Conservation (phyloP, 2,329 filamentous ascomycete genomes). For the Aspergillus neotritici region DNA sequence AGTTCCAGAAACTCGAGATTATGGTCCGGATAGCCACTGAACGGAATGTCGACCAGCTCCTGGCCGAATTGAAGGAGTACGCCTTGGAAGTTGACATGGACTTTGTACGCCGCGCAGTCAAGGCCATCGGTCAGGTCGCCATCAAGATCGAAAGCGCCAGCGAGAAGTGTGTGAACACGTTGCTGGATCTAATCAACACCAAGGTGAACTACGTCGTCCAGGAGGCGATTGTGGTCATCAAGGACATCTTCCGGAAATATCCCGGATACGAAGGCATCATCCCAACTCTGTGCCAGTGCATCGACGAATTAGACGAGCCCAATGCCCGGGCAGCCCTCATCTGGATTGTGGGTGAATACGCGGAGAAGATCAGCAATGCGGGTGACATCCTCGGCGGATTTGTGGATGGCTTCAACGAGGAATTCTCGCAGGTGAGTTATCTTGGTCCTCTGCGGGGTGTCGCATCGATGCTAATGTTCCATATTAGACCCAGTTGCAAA, state of each 20-base stretch:
- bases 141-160: conserved; percentile 97
- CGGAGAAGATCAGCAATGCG: conserved; percentile 98
- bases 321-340: conserved; percentile 85
- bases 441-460: too few species aligned
- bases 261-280: conserved; percentile 98
- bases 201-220: conserved; percentile 99
- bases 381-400: conserved; percentile 87
- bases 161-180: conserved; percentile 89
- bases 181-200: conserved; percentile 89
- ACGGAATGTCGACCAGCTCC: conserved; percentile 87
- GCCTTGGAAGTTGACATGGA: conserved; percentile 99
- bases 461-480: neutral
- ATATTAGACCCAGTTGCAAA: conserved; percentile 88
- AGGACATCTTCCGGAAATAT: conserved; percentile 96
- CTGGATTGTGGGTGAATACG: conserved; percentile 98
- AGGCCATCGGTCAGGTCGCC: conserved; percentile 93
- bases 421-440: conserved; percentile 78
- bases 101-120: conserved; percentile 88
- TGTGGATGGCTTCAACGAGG: conserved; percentile 89
- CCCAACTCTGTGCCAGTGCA: conserved; percentile 89
- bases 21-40: conserved; percentile 99
- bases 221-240: conserved; percentile 97
- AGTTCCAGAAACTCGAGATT: conserved; percentile 95
- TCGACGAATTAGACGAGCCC: conserved; percentile 93
- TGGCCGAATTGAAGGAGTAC: conserved; percentile 94